These are phyloP conservation scores for Colletotrichum brevisporum DNA, from an alignment of 2,329 filamentous ascomycete genomes.

Conservation along the genomic window DNA sequence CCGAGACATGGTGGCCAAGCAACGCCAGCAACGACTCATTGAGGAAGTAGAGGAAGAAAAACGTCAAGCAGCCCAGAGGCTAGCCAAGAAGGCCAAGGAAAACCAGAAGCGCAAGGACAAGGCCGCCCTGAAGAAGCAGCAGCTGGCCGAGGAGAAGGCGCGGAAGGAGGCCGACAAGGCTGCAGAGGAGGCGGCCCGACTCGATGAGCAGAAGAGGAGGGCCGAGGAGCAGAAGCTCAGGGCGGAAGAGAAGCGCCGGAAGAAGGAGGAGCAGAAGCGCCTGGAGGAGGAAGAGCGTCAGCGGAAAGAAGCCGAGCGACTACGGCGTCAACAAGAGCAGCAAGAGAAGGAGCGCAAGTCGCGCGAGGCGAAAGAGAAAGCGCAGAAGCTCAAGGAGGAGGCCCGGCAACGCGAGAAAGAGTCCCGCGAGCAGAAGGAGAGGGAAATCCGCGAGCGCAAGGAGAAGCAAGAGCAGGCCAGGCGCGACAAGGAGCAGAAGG, in stretches of 20 bases:
- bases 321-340: slow-evolving; percentile 84
- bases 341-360: slow-evolving; percentile 88
- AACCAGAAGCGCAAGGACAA: slow-evolving; percentile 97
- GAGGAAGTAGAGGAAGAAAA: slow-evolving; percentile 93
- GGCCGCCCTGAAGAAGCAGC: slow-evolving; percentile 88
- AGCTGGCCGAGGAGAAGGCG: slow-evolving; percentile 91
- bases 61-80: slow-evolving; percentile 80
- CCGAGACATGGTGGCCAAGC: slow-evolving; percentile 93
- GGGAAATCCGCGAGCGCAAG: slow-evolving; percentile 70
- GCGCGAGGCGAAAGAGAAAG: slow-evolving; percentile 71
- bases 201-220: slow-evolving; percentile 83
- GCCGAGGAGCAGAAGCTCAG: slow-evolving; percentile 84
- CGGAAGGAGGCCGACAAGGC: slow-evolving; percentile 90
- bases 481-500: slow-evolving; percentile 66
- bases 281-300: slow-evolving; percentile 90
- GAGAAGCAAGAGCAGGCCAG: slow-evolving; percentile 72
- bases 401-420: slow-evolving; percentile 85
- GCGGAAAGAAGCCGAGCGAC: slow-evolving; percentile 87
- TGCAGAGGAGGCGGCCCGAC: slow-evolving; percentile 84
- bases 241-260: slow-evolving; percentile 91
- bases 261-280: slow-evolving; percentile 91
- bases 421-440: slow-evolving; percentile 76
- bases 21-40: slow-evolving; percentile 90
- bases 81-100: slow-evolving; percentile 93
- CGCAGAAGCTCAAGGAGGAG: slow-evolving; percentile 89